Conservation (phyloP, 306 rosid species). For the Acmispon strigosus region DNA sequence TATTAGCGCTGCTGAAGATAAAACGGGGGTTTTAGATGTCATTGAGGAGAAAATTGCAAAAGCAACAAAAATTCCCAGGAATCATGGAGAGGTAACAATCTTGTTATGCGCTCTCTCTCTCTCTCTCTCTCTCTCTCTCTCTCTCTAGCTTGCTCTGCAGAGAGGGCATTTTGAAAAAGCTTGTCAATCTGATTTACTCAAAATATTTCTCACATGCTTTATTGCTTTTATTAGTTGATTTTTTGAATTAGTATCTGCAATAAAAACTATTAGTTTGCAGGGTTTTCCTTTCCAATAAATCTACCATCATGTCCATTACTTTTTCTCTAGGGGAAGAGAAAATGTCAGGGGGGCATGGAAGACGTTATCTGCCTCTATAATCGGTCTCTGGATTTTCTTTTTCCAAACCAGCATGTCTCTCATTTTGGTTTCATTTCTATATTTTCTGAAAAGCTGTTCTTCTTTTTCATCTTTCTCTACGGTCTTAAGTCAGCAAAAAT, state of each 20-base stretch:
- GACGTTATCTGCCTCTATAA: not conserved
- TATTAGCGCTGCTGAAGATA: constrained; percentile 60
- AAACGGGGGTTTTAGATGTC: constrained; percentile 49
- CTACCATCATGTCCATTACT: not conserved
- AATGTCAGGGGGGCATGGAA: not conserved
- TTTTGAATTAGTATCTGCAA: not conserved
- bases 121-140: not conserved
- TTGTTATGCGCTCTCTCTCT: not conserved
- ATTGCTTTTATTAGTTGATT: not conserved
- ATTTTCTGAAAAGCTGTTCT: not conserved
- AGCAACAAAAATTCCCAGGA: constrained; percentile 77
- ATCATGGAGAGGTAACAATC: constrained; percentile 70
- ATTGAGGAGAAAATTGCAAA: constrained; percentile 86
- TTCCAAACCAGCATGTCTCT: not conserved
- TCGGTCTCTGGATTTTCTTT: not conserved
- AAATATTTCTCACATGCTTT: not conserved
- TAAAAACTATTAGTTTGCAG: not conserved
- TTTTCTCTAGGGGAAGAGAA: not conserved
- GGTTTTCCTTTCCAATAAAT: constrained; percentile 2
- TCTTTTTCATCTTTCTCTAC: not conserved
- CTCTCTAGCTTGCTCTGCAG: not conserved
- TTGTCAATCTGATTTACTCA: not conserved
- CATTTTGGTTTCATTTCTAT: not conserved
- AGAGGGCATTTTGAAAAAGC: not conserved
- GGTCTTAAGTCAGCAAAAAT: not conserved